A percentile compares a stretch with the other conserved stretches of the same genome.
Conservation (phyloP, 306 rosid species). For the Bauhinia variegata region DNA sequence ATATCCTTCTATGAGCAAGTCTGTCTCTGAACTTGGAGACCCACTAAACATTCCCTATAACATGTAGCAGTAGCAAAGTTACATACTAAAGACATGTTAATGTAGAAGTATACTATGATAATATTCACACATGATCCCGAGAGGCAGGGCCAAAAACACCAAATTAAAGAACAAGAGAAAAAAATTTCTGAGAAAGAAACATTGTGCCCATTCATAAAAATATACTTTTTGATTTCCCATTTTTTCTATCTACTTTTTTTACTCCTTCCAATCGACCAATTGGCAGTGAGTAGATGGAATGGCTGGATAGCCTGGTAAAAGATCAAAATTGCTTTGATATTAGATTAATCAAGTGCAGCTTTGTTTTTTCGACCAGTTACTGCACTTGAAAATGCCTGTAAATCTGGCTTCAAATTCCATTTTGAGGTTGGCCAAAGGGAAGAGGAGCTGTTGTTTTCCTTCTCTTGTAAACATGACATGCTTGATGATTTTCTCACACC, state of each 20-base stretch:
- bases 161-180: too few species aligned
- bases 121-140: too few species aligned
- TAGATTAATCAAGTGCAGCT: constrained; percentile 78
- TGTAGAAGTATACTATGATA: too few species aligned
- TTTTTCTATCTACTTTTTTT: not conserved
- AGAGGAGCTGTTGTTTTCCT: constrained; percentile 50
- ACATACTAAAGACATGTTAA: too few species aligned
- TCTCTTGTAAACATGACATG: constrained; percentile 79
- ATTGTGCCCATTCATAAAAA: too few species aligned
- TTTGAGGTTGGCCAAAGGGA: constrained; percentile 69
- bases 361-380: constrained; percentile 67
- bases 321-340: constrained; percentile 47
- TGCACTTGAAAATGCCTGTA: constrained; percentile 66
- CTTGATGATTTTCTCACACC: constrained; percentile 85
- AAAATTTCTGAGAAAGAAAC: too few species aligned
- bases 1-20: too few species aligned
- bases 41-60: too few species aligned
- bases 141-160: too few species aligned
- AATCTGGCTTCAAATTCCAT: constrained; percentile 78
- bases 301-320: constrained; percentile 33
- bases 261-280: constrained; percentile 42
- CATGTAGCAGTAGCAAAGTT: too few species aligned
- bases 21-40: too few species aligned
- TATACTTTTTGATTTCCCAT: too few species aligned
- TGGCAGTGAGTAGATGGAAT: constrained; percentile 33